Evolutionary conservation across 768 basidiomycete genomes (phyloP).

Genomic region (Psilocybe tampanensis): DNA sequence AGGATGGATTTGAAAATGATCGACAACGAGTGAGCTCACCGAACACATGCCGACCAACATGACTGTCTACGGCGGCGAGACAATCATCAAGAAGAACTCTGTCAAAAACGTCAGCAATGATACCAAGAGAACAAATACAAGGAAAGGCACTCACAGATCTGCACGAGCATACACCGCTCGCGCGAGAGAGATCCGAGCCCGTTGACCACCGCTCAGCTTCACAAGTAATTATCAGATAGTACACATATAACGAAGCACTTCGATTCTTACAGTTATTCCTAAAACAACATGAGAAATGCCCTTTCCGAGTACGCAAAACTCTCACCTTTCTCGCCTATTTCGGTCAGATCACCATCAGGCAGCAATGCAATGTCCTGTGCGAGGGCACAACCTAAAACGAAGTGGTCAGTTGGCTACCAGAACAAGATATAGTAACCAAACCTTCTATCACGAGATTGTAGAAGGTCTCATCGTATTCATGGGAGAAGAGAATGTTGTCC

Average conservation of each 20-base stretch:
- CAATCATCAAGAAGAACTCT: constrained; percentile 89
- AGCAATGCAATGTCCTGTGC: constrained; percentile 78
- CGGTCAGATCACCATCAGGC: constrained; percentile 80
- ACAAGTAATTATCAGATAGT: neutral
- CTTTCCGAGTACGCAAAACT: neutral
- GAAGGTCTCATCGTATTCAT: constrained; percentile 83
- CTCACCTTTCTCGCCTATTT: constrained; percentile 84
- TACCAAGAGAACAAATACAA: neutral
- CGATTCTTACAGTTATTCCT: constrained; percentile 55
- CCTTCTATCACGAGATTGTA: constrained; percentile 85
- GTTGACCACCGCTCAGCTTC: constrained; percentile 82
- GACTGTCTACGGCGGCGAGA: constrained; percentile 83
- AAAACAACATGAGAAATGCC: neutral
- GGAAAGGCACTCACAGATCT: constrained; percentile 61
- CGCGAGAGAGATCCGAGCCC: constrained; percentile 82
- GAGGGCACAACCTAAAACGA: constrained; percentile 75
- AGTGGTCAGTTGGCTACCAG: neutral
- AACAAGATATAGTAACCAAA: constrained; percentile 22
- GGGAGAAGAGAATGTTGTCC: constrained; percentile 92
- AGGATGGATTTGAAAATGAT: neutral
- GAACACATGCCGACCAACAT: constrained; percentile 86
- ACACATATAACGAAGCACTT: constrained; percentile 14
- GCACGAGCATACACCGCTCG: constrained; percentile 91
- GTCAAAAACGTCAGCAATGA: neutral
- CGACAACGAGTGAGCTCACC: constrained; percentile 53